Base-by-base conservation (phyloP, 768 basidiomycete genomes). In the Suillus discolor region DNA sequence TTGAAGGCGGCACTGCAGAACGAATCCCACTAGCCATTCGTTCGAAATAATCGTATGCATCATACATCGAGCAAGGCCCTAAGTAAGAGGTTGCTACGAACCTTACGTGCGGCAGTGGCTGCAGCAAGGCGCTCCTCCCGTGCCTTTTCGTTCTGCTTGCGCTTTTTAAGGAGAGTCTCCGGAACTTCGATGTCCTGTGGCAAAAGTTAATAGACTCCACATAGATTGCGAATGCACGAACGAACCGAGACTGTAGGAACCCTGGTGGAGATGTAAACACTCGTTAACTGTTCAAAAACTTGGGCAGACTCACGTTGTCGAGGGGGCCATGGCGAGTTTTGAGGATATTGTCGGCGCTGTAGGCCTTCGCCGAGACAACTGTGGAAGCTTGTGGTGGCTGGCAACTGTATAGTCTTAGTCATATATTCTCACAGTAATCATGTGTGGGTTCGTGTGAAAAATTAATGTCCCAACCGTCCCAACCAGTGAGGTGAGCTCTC, bases 91-190 rank as follows among this genome's bases (percentile, higher is more conserved):
- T 61, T 36, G 66, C 64, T 64, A 70, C 89, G 78, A 77, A 96
- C 96, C 90, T 96, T 96, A 77, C 92, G 91, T 70, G 95, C 94
- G 71, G 90, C 90, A 49, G 82, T 78, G 28, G 92, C 93, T 67
- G 92, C 92, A 70, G 84, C 88, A 70, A 97, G 85, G 73, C 93
- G 94, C 77, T 97, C 95, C 84, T 96, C 95, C 75, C 94, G 87
- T 69, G 91, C 92, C 85, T 96, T 96, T 85, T 97, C 94, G 76
- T 90, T 96, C 83, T 95, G 92, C 84, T 96, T 96, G 83, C 96
- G 90, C 86, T 97, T 98, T 89, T 97, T 98, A 85, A 98, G 94
- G 85, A 98, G 90, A 77, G 96, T 98, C 90, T 97, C 96, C 79
- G 96, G 96, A 83, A 97, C 96, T 88, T 96, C 92, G 79, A 97